Conservation (phyloP, 768 basidiomycete species). For the Rhizopogon salebrosus region DNA sequence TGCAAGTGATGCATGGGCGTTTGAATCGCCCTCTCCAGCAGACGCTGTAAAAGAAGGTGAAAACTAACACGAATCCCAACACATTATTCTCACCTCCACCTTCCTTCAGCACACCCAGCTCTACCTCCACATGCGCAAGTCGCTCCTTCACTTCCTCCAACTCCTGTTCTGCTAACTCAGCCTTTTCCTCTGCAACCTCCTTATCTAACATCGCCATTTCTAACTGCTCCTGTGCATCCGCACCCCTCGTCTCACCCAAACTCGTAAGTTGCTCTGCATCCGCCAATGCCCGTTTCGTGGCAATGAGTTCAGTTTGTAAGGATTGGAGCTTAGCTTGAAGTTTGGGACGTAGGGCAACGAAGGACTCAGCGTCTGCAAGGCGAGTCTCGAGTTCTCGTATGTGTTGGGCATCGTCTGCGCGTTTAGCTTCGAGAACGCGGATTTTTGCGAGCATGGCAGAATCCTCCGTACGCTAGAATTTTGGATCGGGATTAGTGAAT, state of each 20-base stretch:
- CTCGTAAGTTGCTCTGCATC: slow-evolving; percentile 74
- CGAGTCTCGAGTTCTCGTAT: slow-evolving; percentile 81
- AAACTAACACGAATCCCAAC: slow-evolving; percentile 5
- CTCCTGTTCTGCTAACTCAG: slow-evolving; percentile 74
- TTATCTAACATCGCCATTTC: slow-evolving; percentile 96
- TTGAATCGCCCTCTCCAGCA: slow-evolving; percentile 27
- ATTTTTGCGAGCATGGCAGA: slow-evolving; percentile 62
- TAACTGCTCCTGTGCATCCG: slow-evolving; percentile 83
- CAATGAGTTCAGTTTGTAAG: slow-evolving; percentile 74
- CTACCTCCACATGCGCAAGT: slow-evolving; percentile 75
- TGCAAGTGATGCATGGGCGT: slow-evolving; percentile 54
- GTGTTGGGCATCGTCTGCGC: slow-evolving; percentile 79
- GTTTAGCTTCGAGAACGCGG: slow-evolving; percentile 80
- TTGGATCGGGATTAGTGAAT: slow-evolving; percentile 8
- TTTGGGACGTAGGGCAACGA: slow-evolving; percentile 82
- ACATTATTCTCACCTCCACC: slow-evolving; percentile 29
- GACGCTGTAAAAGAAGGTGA: slow-evolving; percentile 5
- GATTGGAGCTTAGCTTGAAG: slow-evolving; percentile 82
- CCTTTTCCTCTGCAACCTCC: slow-evolving; percentile 92
- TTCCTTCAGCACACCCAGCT: slow-evolving; percentile 73
- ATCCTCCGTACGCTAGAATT: slow-evolving; percentile 30
- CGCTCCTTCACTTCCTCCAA: slow-evolving; percentile 76
- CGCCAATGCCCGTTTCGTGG: slow-evolving; percentile 68
- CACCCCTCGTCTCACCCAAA: slow-evolving; percentile 60
- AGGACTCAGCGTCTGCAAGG: slow-evolving; percentile 79